Conservation (phyloP, 1,284 basidiomycete species). For the Anthracocystis walkeri region DNA sequence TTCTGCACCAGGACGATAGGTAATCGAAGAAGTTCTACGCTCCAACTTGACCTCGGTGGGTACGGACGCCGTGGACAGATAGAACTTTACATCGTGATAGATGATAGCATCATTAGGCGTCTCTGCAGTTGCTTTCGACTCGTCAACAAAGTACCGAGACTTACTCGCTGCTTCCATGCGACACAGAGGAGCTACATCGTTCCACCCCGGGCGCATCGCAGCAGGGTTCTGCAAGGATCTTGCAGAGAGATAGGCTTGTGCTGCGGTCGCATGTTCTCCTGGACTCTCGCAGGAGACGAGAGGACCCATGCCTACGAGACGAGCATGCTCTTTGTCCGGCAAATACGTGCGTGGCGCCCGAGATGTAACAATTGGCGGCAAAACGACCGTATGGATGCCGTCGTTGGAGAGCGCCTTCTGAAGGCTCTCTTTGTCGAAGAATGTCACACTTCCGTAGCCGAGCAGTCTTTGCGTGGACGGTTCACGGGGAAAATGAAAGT, state of each 20-base stretch:
- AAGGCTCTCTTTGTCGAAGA: conserved; percentile 29
- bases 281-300: conserved; percentile 34
- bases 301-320: conserved; percentile 24
- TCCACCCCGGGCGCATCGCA: conserved; percentile 45
- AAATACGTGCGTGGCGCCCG: conserved; percentile 44
- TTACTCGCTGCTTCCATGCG: conserved; percentile 22
- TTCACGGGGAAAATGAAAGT: conserved; percentile 51
- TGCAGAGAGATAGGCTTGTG: conserved; percentile 21
- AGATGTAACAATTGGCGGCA: conserved; percentile 40
- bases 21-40: conserved; percentile 17
- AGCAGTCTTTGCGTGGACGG: conserved; percentile 25
- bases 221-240: conserved; percentile 40
- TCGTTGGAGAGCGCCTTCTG: conserved; percentile 40
- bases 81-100: conserved; percentile 22
- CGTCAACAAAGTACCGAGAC: conserved; percentile 34
- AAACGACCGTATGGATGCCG: conserved; percentile 26
- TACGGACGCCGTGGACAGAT: conserved; percentile 23
- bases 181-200: conserved; percentile 38
- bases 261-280: conserved; percentile 7
- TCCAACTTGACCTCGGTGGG: conserved; percentile 43
- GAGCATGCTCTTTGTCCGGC: conserved; percentile 30
- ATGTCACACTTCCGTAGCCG: conserved; percentile 49
- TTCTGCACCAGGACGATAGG: conserved; percentile 10
- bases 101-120: conserved; percentile 45
- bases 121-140: conserved; percentile 19